Conservation (phyloP, 2,329 filamentous ascomycete species). For the Coniochaeta hoffmannii region DNA sequence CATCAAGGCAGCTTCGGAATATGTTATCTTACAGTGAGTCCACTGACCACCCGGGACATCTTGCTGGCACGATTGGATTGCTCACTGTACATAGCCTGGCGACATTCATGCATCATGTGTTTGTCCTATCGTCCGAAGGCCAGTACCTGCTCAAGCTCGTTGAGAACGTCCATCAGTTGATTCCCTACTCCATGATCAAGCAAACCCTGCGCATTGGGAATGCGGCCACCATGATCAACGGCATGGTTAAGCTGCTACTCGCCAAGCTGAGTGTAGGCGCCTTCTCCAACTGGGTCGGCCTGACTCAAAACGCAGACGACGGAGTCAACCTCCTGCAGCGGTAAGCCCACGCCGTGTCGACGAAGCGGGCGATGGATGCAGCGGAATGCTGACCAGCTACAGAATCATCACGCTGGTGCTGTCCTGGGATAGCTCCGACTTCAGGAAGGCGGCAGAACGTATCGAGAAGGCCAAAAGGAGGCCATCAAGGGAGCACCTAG, state of each 20-base stretch:
- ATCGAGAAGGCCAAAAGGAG: conserved; percentile 55
- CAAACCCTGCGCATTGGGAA: conserved; percentile 72
- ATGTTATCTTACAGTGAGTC: conserved; percentile 59
- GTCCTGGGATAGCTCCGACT: conserved; percentile 64
- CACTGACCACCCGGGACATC: conserved; percentile 19
- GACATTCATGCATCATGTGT: conserved; percentile 65
- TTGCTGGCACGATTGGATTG: not conserved
- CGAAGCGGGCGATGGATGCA: not conserved
- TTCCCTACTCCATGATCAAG: conserved; percentile 64
- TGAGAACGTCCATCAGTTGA: conserved; percentile 60
- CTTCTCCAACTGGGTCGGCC: conserved; percentile 71
- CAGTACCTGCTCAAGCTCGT: conserved; percentile 65
- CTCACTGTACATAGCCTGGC: conserved; percentile 48
- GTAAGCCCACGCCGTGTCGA: conserved; percentile 16
- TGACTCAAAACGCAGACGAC: conserved; percentile 64
- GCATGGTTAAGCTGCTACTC: conserved; percentile 63
- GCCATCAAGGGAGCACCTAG: conserved; percentile 53
- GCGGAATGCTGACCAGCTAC: no score
- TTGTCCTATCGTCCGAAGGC: conserved; percentile 67
- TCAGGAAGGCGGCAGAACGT: conserved; percentile 56
- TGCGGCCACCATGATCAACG: conserved; percentile 74
- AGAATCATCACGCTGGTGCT: conserved; percentile 69
- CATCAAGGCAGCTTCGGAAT: conserved; percentile 58
- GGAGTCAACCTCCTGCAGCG: conserved; percentile 74
- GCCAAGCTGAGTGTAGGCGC: conserved; percentile 71